These are phyloP conservation scores for Stellera chamaejasme DNA, from an alignment of 345 rosid species.

Conservation along the genomic window DNA sequence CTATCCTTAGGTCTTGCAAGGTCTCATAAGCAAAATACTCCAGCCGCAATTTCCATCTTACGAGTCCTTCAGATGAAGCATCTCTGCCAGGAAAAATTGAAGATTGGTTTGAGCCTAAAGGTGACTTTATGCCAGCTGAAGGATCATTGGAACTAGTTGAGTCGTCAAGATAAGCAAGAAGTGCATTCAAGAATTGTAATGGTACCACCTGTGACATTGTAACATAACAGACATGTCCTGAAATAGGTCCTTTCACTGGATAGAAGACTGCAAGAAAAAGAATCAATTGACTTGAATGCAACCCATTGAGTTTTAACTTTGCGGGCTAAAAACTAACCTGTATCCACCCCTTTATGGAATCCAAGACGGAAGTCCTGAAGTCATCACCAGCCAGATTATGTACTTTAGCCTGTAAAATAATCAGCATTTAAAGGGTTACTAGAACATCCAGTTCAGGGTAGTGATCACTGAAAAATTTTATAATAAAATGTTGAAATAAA, in stretches of 20 bases:
- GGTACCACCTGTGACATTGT: slow-evolving; percentile 65
- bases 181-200: slow-evolving; percentile 78
- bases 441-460: not conserved
- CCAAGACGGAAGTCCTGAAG: slow-evolving; percentile 78
- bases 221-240: not conserved
- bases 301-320: not conserved
- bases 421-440: slow-evolving; percentile 8
- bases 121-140: slow-evolving; percentile 44
- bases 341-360: slow-evolving; percentile 76
- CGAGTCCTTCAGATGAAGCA: slow-evolving; percentile 67
- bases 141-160: slow-evolving; percentile 32
- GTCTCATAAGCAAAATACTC: slow-evolving; percentile 97
- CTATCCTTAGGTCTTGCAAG: slow-evolving; percentile 88
- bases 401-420: slow-evolving; percentile 63
- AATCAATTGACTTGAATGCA: not conserved
- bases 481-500: not conserved
- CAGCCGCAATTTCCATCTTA: slow-evolving; percentile 78
- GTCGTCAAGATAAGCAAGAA: slow-evolving; percentile 84
- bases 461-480: not conserved
- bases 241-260: too few relatives aligned
- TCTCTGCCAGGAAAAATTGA: slow-evolving; percentile 40
- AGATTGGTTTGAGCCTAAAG: slow-evolving; percentile 52
- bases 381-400: slow-evolving; percentile 84
- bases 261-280: too few relatives aligned
- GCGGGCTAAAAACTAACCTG: slow-evolving; percentile 40